phyloP scores from a whole-genome alignment of 1,139 yeast species.

The Hansenula sp. region DNA sequence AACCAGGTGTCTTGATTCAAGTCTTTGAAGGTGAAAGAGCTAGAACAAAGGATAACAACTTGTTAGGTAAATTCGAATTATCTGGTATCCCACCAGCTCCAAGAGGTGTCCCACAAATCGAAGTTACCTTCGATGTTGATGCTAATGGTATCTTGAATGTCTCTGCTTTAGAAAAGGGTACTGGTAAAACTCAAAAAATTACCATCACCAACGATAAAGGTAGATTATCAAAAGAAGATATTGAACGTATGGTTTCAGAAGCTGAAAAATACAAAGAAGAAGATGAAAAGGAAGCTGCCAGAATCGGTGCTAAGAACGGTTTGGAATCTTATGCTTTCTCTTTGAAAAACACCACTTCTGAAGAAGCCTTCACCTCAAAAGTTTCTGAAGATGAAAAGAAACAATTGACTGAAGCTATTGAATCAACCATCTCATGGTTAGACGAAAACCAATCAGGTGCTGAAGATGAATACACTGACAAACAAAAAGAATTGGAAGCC shows the following conservation, averaged over 20 bases:
- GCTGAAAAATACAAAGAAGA: constrained; percentile 83
- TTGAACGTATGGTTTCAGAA: constrained; percentile 92
- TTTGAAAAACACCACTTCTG: constrained; percentile 77
- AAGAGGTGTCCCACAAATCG: constrained; percentile 94
- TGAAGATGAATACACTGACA: constrained; percentile 81
- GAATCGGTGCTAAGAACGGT: constrained; percentile 83
- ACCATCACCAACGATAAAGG: constrained; percentile 94
- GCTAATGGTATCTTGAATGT: constrained; percentile 94
- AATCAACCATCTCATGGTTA: constrained; percentile 83
- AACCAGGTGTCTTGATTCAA: constrained; percentile 91
- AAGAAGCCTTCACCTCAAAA: constrained; percentile 79
- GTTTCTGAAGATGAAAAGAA: constrained; percentile 77
- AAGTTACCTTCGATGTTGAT: constrained; percentile 88
- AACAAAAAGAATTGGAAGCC: constrained; percentile 91
- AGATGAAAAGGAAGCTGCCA: constrained; percentile 78
- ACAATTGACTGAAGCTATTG: constrained; percentile 78
- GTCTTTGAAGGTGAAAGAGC: constrained; percentile 95
- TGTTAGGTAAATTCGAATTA: constrained; percentile 89
- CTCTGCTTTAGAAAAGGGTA: constrained; percentile 89
- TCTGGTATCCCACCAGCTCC: constrained; percentile 95
- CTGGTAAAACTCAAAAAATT: constrained; percentile 76
- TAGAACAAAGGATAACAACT: constrained; percentile 88
- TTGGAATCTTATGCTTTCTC: constrained; percentile 91
- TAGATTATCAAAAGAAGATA: constrained; percentile 91
- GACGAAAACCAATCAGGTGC: constrained; percentile 86